Evolutionary conservation across 129 eudicot species (phyloP), one percentile per base, ranked within the genome.

Genomic region (Cynara cardunculus): DNA sequence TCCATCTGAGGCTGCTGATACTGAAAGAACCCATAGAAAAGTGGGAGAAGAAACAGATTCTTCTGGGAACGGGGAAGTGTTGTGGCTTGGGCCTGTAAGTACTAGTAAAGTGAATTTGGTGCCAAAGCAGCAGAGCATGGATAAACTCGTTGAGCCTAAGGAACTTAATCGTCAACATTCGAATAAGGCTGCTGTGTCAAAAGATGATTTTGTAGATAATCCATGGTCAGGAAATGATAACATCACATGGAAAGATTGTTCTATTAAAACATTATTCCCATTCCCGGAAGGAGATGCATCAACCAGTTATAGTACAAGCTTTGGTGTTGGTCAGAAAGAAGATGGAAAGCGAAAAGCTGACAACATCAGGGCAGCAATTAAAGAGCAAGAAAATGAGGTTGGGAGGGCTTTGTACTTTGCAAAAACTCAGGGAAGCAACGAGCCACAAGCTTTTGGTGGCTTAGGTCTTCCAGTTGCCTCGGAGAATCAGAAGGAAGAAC

Each of bases 361-460:
- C 44, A 68, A 81, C 61, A 83, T 89, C 34, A 87, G 90, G 73
- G 87, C 93, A 37, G 93, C 95, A 61, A 88, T 89, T 67, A 91
- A 94, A 83, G 93, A 89, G 35, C 97, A 88, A 81, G 98, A 88
- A 64, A 91, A 88, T 83, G 98, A 94, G 85, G 87, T 91, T 67
- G 97, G 91, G 37, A 89, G 97, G 84, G 86, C 97, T 82, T 75
- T 91, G 31, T 91, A 87, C 84, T 87, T 88, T 61, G 85, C 86
- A 74, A 91, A 91, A 77, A 74, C 81, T 75, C 97, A 88, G 56
- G 94, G 84, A 32, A 77, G 75, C 37, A 78, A 35, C 39, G 91
- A 88, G 31, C 37, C 86, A 22, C 87, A 80, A 81, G 78, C 77
- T 74, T 85, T 88, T 25, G 80, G 83, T 75, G 81, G 83, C 49